A percentile compares a stretch with the other conserved stretches of the same genome.
Evolutionary conservation across 129 eudicot species (phyloP).

Genomic region (Chrysanthemum seticuspe): DNA sequence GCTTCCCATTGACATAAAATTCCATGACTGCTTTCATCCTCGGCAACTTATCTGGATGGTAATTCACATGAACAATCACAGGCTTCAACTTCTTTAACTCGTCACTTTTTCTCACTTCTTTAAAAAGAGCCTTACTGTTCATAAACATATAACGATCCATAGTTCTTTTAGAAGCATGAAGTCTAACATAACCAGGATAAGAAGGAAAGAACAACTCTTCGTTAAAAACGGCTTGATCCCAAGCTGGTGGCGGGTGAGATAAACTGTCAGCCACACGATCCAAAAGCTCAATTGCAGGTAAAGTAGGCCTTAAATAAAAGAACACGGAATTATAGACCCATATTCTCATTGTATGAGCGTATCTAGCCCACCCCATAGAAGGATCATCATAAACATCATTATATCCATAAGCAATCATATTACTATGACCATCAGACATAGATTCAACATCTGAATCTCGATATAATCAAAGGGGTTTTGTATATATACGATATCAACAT

Average conservation of each 20-base stretch:
- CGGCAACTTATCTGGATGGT: slow-evolving; percentile 69
- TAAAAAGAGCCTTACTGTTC: slow-evolving; percentile 75
- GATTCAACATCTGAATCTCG: slow-evolving; percentile 84
- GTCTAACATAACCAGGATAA: slow-evolving; percentile 70
- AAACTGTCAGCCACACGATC: slow-evolving; percentile 77
- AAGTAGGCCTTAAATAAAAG: slow-evolving; percentile 73
- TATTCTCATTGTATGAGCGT: slow-evolving; percentile 75
- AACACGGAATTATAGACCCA: slow-evolving; percentile 86
- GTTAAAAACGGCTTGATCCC: slow-evolving; percentile 86
- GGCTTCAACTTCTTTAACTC: slow-evolving; percentile 66
- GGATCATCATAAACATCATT: slow-evolving; percentile 83
- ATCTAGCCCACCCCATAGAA: slow-evolving; percentile 87
- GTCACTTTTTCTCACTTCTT: slow-evolving; percentile 61
- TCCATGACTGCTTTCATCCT: slow-evolving; percentile 79
- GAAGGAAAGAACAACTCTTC: slow-evolving; percentile 75
- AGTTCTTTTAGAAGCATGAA: slow-evolving; percentile 75
- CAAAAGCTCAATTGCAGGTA: slow-evolving; percentile 72
- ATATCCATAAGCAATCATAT: slow-evolving; percentile 72
- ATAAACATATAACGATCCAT: slow-evolving; percentile 69
- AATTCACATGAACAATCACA: slow-evolving; percentile 69
- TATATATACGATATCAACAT: slow-evolving; percentile 71
- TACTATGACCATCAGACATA: slow-evolving; percentile 77
- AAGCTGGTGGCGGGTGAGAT: slow-evolving; percentile 37
- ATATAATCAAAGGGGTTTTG: slow-evolving; percentile 73
- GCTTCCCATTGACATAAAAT: slow-evolving; percentile 61